Conservation (phyloP, 306 rosid genomes). For the Cyamopsis tetragonoloba region DNA sequence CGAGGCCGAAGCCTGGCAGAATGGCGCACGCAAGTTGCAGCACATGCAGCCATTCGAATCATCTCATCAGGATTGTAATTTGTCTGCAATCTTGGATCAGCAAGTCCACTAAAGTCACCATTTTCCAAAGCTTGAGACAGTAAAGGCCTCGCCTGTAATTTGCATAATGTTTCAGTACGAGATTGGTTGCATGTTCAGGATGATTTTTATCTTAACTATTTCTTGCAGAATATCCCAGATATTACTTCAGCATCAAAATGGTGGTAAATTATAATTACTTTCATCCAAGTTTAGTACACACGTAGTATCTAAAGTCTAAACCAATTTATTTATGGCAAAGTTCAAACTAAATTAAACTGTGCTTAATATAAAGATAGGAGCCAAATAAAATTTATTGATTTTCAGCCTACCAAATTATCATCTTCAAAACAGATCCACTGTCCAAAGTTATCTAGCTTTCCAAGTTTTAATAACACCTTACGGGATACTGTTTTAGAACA, state of each 20-base stretch:
- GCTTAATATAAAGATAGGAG: neutral
- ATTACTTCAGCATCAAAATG: neutral
- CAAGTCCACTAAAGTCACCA: constrained; percentile 42
- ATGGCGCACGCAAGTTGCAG: constrained; percentile 53
- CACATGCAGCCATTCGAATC: constrained; percentile 51
- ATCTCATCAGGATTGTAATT: constrained; percentile 45
- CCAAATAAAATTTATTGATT: neutral
- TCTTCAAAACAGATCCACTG: neutral
- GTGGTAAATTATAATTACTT: neutral
- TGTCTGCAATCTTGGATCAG: constrained; percentile 45
- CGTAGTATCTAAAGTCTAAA: neutral
- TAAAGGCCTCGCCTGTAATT: constrained; percentile 69
- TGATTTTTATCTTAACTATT: neutral
- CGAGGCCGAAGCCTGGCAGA: constrained; percentile 54
- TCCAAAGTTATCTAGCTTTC: neutral
- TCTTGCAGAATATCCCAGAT: neutral
- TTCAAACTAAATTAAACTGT: neutral
- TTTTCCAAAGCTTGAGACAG: constrained; percentile 47
- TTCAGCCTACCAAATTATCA: neutral
- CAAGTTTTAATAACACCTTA: neutral
- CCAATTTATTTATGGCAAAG: neutral
- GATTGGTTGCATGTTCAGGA: too few species aligned
- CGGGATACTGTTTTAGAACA: neutral
- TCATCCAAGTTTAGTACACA: neutral
- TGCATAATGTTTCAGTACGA: neutral